Evolutionary conservation across 305 asterid genomes (phyloP), one percentile per base, ranked within the genome.

Genomic region (Fraxinus albicans): DNA sequence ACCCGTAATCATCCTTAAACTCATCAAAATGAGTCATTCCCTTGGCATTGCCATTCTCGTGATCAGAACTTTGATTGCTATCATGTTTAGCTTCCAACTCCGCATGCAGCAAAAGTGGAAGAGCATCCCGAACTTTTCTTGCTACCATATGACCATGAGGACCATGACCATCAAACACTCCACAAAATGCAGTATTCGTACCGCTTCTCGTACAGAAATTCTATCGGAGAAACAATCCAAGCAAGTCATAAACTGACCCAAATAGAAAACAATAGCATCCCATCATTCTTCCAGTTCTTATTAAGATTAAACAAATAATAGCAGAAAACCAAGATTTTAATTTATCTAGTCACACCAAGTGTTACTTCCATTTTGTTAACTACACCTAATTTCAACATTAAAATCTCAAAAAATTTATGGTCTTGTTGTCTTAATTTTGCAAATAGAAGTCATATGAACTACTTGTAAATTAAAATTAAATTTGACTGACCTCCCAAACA

Each of bases 91-190:
- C 88, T 80, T 87, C 93, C 95, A 92, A 92, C 78, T 91, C 89
- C 4, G 94, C 82, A 76, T 89, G 91, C 12, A 94, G 75, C 80
- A 90, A 84, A 50, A 89, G 72, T 0, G 98, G 97, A 78, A 94
- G 98, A 35, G 88, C 88, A 79, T 94, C 98, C 13, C 98, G 84
- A 63, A 94, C 97, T 87, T 83, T 91, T 85, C 92, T 92, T 1
- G 98, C 94, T 23, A 92, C 98, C 94, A 94, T 87, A 86, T 94
- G 98, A 80, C 98, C 97, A 77, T 90, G 91, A 70, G 98, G 98
- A 81, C 97, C 97, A 67, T 93, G 98, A 3, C 97, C 98, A 82
- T 92, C 97, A 80, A 93, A 93, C 60, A 93, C 97, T 58, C 98
- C 98, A 85, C 97, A 92, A 77, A 92, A 94, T 0, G 93, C 88